Evolutionary conservation across 2,329 filamentous ascomycete genomes (phyloP).

Genomic region (Hypoxylon sp.): DNA sequence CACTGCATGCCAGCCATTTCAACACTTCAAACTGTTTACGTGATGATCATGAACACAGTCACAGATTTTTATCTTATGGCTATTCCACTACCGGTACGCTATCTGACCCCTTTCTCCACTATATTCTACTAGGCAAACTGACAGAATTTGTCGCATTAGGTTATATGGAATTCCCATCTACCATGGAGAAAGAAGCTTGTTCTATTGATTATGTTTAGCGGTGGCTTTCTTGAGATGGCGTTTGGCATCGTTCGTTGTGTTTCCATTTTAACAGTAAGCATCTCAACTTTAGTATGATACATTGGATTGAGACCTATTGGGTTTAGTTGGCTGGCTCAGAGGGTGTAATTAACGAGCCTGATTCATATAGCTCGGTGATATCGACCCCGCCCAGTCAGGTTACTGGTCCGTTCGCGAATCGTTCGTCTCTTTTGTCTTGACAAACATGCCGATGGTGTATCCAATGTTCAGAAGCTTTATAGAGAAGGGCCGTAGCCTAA

Average conservation of each 20-base stretch:
- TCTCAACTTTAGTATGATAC: background rate
- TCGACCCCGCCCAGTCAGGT: slow-evolving; percentile 53
- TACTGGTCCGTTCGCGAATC: slow-evolving; percentile 60
- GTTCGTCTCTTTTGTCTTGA: slow-evolving; percentile 58
- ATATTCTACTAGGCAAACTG: background rate
- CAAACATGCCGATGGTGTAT: slow-evolving; percentile 60
- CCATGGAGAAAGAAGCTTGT: slow-evolving; percentile 59
- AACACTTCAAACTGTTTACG: slow-evolving; percentile 62
- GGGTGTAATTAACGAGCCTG: background rate
- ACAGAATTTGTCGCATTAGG: slow-evolving; percentile 22
- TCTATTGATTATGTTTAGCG: slow-evolving; percentile 65
- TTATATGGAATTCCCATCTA: slow-evolving; percentile 63
- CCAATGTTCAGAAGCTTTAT: slow-evolving; percentile 51
- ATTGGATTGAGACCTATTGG: background rate
- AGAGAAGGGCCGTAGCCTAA: slow-evolving; percentile 43
- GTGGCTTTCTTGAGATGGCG: slow-evolving; percentile 65
- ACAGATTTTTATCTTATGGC: slow-evolving; percentile 66
- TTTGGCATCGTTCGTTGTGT: slow-evolving; percentile 65
- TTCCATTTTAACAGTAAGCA: slow-evolving; percentile 59
- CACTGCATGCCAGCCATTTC: slow-evolving; percentile 64
- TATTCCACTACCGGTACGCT: slow-evolving; percentile 61
- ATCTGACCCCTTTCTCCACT: slow-evolving; percentile 24
- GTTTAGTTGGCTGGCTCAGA: background rate
- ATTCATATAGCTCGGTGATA: slow-evolving; percentile 49
- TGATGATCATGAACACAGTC: slow-evolving; percentile 62